phyloP scores from a whole-genome alignment of 2,329 filamentous ascomycete genomes.

The Talaromyces sp. region DNA sequence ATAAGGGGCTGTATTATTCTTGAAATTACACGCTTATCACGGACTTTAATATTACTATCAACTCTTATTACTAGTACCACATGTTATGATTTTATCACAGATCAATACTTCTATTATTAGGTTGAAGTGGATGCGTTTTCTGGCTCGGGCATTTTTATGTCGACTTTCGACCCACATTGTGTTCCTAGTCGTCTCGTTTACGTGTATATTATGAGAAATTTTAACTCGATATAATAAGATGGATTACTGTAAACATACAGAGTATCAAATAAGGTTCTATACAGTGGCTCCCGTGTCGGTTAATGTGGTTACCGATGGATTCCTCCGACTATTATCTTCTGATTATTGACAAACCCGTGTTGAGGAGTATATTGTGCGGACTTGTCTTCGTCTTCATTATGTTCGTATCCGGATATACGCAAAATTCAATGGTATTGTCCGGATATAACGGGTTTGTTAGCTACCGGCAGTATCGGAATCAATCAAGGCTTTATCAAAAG shows the following conservation, averaged over 20 bases:
- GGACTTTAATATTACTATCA: neutral
- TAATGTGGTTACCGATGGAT: neutral
- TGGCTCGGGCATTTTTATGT: neutral
- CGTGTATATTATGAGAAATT: neutral
- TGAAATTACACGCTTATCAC: neutral
- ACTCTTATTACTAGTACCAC: neutral
- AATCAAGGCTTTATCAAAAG: neutral
- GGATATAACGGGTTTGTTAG: neutral
- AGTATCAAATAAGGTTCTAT: neutral
- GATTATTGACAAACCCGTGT: neutral
- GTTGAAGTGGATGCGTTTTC: neutral
- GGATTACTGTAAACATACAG: neutral
- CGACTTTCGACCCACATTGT: neutral
- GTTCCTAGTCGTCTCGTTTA: neutral
- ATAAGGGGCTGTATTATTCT: neutral
- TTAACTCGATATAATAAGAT: neutral
- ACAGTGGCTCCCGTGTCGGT: neutral
- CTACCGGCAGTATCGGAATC: neutral
- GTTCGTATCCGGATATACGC: neutral
- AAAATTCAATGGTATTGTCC: neutral
- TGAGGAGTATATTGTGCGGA: neutral
- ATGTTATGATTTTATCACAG: neutral
- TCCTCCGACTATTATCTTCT: neutral
- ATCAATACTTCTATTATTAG: neutral
- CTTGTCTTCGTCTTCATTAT: neutral